Evolutionary conservation across 2,329 filamentous ascomycete genomes (phyloP), one percentile per base, ranked within the genome.

Genomic region (Ophiostoma montium): DNA sequence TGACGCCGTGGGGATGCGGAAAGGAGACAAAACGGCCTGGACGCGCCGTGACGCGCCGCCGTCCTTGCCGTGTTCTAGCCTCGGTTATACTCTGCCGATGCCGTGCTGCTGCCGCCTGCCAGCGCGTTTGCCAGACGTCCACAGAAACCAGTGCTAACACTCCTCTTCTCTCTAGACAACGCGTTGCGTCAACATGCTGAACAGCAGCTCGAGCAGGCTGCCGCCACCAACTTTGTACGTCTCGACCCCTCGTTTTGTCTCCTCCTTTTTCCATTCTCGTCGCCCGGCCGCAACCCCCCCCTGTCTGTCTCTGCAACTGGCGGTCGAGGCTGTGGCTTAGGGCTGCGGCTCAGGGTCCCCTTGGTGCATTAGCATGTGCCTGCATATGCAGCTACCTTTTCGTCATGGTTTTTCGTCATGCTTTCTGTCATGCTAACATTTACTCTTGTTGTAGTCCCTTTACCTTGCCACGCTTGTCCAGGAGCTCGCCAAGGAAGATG

Each of bases 391-490:
- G n/a, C n/a, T n/a, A n/a, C n/a, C n/a, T n/a, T n/a, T n/a, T n/a
- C n/a, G n/a, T n/a, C n/a, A n/a, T n/a, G 21, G 21, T 30, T 23
- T n/a, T n/a, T 30, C 6, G 35, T 10, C 18, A 39, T 21, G 11
- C 16, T 18, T 21, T 9, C 12, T 12, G 4, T 16, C 6, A 12
- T 36, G 11, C 50, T 52, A 47, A 52, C 47, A 18, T 32, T 35
- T 36, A 1, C n/a, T 27, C 35, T 35, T 49, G 35, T 43, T 46
- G 21, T 53, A 95, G 92, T 82, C 92, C 61, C 80, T 84, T 67
- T 98, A 98, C 70, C 81, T 96, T 58, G 80, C 83, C 58, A 92
- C 88, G 56, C 84, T 98, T 63, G 90, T 92, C 58, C 84, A 86
- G 69, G 87, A 94, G 69, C 80, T 98, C 62, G 88, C 89, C 63